Percentiles rank a stretch among this genome's conserved stretches.
Conservation (phyloP, 169 alveolate species). For the Perkinsus chesapeaki region DNA sequence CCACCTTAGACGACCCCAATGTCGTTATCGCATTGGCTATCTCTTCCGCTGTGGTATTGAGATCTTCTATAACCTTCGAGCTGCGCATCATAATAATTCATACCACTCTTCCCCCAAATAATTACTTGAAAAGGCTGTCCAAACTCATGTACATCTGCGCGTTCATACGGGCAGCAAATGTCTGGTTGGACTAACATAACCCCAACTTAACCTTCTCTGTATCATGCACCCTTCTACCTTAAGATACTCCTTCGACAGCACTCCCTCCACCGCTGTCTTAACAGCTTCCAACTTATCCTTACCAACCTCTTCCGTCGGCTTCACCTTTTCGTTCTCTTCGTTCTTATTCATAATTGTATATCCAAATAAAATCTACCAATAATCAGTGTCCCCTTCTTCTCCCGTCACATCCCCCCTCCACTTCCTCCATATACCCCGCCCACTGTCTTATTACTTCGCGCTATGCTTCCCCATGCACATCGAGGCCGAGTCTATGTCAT, state of each 20-base stretch:
- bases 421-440: too few relatives aligned
- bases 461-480: background rate
- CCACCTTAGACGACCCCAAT: background rate
- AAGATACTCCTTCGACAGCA: background rate
- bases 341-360: too few relatives aligned
- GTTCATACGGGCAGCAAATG: background rate
- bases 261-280: background rate
- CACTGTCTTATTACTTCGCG: background rate
- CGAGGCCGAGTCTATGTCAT: background rate
- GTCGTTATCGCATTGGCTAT: background rate
- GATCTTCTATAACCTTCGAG: background rate
- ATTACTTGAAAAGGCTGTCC: background rate
- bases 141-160: background rate
- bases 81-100: background rate
- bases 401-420: too few relatives aligned
- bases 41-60: background rate
- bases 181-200: background rate
- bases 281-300: background rate
- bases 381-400: too few relatives aligned
- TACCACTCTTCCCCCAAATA: background rate
- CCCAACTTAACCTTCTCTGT: background rate
- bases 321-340: background rate
- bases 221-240: background rate
- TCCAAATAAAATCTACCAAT: too few relatives aligned
- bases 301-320: background rate